Evolutionary conservation across 164 flowering plant genomes (phyloP).

Genomic region (Amborella trichopoda): DNA sequence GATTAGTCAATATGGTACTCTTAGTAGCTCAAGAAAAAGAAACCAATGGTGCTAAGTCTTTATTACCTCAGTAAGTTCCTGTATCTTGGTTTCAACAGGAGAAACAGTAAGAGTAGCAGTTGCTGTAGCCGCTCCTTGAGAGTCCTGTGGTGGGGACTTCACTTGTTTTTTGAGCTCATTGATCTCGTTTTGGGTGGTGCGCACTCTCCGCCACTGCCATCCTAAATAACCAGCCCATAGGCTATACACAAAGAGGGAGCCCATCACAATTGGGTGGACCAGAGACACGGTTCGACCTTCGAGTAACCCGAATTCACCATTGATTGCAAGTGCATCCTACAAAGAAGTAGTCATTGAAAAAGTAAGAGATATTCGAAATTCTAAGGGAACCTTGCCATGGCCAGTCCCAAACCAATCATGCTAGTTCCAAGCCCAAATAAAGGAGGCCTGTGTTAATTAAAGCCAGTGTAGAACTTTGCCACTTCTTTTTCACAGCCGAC

Average conservation of each 20-base stretch:
- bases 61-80: slow-evolving; percentile 70
- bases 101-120: slow-evolving; percentile 22
- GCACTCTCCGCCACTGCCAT: slow-evolving; percentile 94
- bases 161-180: slow-evolving; percentile 81
- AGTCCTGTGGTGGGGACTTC: slow-evolving; percentile 48
- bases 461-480: background rate
- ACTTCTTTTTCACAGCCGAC: background rate
- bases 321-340: slow-evolving; percentile 76
- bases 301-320: slow-evolving; percentile 71
- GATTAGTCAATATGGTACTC: no score
- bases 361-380: background rate
- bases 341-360: background rate
- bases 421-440: no score
- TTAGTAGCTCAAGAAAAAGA: no score
- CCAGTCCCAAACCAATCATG: no score
- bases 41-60: no score
- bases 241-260: slow-evolving; percentile 62
- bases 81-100: slow-evolving; percentile 57
- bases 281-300: slow-evolving; percentile 76
- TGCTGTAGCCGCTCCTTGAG: slow-evolving; percentile 33
- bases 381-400: no score
- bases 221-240: slow-evolving; percentile 85
- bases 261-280: slow-evolving; percentile 73
- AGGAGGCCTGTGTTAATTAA: background rate
- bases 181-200: slow-evolving; percentile 77